phyloP scores from a whole-genome alignment of 805 yeast species.

The Scheffersomyces ergatensis region DNA sequence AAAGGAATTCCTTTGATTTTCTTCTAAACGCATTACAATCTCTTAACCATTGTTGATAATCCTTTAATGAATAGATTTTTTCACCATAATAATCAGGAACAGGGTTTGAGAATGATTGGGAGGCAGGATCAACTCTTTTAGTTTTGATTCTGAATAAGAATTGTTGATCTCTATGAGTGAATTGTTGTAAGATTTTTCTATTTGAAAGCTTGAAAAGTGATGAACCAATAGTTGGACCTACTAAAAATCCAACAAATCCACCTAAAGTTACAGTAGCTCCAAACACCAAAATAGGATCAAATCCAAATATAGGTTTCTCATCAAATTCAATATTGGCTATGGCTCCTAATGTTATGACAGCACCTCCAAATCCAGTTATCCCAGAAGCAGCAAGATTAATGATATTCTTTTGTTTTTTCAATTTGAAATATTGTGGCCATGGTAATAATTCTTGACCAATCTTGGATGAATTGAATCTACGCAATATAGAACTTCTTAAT shows the following conservation, averaged over 20 bases:
- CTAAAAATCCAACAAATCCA: conserved; percentile 73
- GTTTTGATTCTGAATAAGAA: conserved; percentile 72
- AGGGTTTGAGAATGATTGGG: conserved; percentile 88
- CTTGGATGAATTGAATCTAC: conserved; percentile 20
- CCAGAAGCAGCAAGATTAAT: conserved; percentile 68
- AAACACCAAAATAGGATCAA: conserved; percentile 83
- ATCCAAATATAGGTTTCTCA: conserved; percentile 79
- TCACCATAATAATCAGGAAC: conserved; percentile 99
- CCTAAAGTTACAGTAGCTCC: conserved; percentile 71
- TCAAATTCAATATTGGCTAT: conserved; percentile 83
- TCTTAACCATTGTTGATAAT: conserved; percentile 93
- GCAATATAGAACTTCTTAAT: neutral
- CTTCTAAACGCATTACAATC: conserved; percentile 89
- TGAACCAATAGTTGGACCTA: conserved; percentile 81
- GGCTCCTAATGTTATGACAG: conserved; percentile 67
- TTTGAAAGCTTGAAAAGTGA: conserved; percentile 59
- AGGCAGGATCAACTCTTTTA: conserved; percentile 89
- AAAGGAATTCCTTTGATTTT: conserved; percentile 65
- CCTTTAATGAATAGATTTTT: conserved; percentile 80
- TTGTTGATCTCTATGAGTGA: conserved; percentile 61
- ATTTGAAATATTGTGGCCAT: conserved; percentile 79
- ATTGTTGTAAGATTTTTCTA: conserved; percentile 44
- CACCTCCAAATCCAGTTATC: conserved; percentile 64
- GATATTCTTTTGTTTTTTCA: conserved; percentile 73
- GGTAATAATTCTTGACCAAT: conserved; percentile 29